phyloP scores from a whole-genome alignment of 2,329 filamentous ascomycete species.

The Colletotrichum theobromicola region DNA sequence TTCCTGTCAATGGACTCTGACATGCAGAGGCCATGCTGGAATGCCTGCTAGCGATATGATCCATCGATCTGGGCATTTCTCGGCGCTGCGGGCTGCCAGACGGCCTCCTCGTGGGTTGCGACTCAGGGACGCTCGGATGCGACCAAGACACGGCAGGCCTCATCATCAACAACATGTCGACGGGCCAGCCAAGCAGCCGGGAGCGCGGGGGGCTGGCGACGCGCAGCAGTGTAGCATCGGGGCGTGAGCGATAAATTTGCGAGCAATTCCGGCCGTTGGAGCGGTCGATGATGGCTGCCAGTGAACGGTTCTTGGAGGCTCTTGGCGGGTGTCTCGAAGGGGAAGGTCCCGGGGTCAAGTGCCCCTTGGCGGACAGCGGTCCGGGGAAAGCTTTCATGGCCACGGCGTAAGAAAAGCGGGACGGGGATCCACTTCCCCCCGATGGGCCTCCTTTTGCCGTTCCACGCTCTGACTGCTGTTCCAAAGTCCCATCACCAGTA shows the following conservation, averaged over 20 bases:
- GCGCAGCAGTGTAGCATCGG: conserved; percentile 3
- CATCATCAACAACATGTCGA: neutral
- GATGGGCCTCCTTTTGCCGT: neutral
- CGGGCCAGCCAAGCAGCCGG: neutral
- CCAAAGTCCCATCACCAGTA: neutral
- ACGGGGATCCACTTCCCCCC: neutral
- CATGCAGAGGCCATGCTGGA: neutral
- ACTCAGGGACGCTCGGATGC: neutral
- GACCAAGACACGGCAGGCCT: neutral
- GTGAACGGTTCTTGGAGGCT: conserved; percentile 3
- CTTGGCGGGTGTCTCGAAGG: conserved; percentile 13
- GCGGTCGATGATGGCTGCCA: neutral
- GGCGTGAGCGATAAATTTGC: neutral
- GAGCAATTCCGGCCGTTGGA: neutral
- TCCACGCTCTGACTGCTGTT: neutral
- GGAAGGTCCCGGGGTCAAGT: conserved; percentile 17
- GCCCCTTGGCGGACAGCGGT: conserved; percentile 18
- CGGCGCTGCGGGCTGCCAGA: neutral
- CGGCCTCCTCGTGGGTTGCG: neutral
- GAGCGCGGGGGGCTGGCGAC: neutral
- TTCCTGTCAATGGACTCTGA: neutral
- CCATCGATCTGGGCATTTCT: conserved; percentile 13
- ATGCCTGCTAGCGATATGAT: neutral
- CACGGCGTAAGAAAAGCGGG: neutral
- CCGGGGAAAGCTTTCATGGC: conserved; percentile 14